Base-by-base conservation (phyloP, 2,329 filamentous ascomycete genomes). In the Exophiala phaeomuriformis region DNA sequence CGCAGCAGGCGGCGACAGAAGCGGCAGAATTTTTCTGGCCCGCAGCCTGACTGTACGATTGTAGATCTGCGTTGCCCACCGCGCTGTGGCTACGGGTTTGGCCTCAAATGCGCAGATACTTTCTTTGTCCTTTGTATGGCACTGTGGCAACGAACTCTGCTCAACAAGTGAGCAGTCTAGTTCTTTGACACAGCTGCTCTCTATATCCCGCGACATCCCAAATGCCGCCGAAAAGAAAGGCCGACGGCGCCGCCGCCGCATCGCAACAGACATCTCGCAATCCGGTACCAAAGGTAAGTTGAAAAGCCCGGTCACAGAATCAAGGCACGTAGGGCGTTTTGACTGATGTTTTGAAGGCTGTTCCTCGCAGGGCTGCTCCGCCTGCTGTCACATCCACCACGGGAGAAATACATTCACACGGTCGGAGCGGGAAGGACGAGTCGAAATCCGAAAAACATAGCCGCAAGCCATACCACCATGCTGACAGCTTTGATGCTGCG, bases 401-500 rank as follows among this genome's bases (percentile, higher is more conserved):
- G 4, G 43, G 19, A 19, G 19, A 19, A 19, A 19, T 19, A 19
- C 19, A 29, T 27, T 42, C 43, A 12, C 37, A 57, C 36, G 47
- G 41, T n/a, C 45, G 37, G 5, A 37, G 32, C 7, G 3, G 42
- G 9, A 52, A 54, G 43, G 55, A 60, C 27, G 45, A 47, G 5
- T 30, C 49, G 2, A 58, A 58, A 35, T 2, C 40, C 28, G 51
- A 56, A 27, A 59, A 59, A 40, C 53, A 51, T 7, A 19, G 12
- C 29, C 55, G 59, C 29, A 55, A 56, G 47, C 39, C 48, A n/a
- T 48, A 56, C 36, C 50, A 57, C 32, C 55, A 54, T 39, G 43
- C 50, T 33, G 59, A 73, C 64, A 74, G 74, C 19, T 84, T 84
- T 64, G 80, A 84, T 64, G 80, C 81, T 36, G 73, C 86, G 29